Evolutionary conservation across 2,329 filamentous ascomycete genomes (phyloP), one percentile per base, ranked within the genome.

Genomic region (Triangularia setosa): DNA sequence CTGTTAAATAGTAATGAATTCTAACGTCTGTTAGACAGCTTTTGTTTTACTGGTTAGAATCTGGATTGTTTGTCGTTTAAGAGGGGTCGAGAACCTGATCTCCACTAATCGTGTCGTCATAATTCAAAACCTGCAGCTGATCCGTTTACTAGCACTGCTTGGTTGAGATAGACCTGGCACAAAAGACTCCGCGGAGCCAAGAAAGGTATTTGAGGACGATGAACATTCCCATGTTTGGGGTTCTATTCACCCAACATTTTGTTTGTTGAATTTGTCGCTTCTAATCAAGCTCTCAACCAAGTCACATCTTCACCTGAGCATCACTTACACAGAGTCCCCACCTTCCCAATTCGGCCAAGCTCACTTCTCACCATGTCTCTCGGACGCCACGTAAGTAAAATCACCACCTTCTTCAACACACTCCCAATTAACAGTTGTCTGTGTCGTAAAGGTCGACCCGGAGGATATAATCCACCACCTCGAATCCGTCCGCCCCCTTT

Each of bases 391-490:
- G 23, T 27, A 55, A 14, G 52, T 28, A 40, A 5, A 12, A 33
- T 14, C 4, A 25, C 52, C 25, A 7, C 18, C 24, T 1, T 16
- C 16, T 27, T 27, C 52, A 44, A 24, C 23, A 24, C 4, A 25
- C 12, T 52, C n/a, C 21, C 6, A 30, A 30, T 28, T n/a, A 33
- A 16, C 11, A 11, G 52, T 18, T 24, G 6, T 14, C 14, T 35
- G 33, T 1, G 7, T 30, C 4, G 35, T 3, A n/a, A 30, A 85
- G 80, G 75, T 85, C 64, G 79, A 87, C 68, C 80, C 84, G 0
- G 82, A 85, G 66, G 80, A 86, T 68, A 81, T 88, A 61, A 76
- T 88, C 64, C 72, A 79, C 62, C 79, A 77, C 23, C 79, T 88
- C 53, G 80, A 82, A 57, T 79, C 83, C 67, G 66, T 76, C 24